A percentile compares a stretch with the other conserved stretches of the same genome.
Evolutionary conservation across 1,284 basidiomycete genomes (phyloP).

Genomic region (Tetrapyrgos nigripes): DNA sequence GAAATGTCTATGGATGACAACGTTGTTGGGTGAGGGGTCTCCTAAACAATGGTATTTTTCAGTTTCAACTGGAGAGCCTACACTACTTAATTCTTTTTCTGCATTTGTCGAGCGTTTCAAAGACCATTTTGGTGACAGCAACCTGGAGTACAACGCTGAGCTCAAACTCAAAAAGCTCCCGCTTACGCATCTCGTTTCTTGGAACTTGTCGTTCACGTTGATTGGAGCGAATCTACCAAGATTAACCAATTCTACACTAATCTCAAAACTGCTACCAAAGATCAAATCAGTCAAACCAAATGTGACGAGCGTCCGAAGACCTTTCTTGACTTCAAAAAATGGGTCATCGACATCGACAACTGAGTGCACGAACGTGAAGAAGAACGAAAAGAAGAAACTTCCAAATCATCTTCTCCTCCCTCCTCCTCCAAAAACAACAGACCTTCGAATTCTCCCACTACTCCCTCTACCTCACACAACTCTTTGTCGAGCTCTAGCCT

Average conservation of each 20-base stretch:
- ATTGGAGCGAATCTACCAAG: conserved; percentile 30
- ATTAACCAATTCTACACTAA: conserved; percentile 22
- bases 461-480: too few relatives aligned
- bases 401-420: not conserved
- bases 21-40: not conserved
- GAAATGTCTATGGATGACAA: conserved; percentile 10
- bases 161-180: conserved; percentile 22
- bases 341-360: not conserved
- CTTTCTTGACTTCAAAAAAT: not conserved
- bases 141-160: conserved; percentile 25
- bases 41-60: conserved; percentile 11
- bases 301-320: not conserved
- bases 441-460: too few relatives aligned
- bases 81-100: conserved; percentile 12
- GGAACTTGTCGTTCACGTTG: conserved; percentile 28
- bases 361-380: not conserved
- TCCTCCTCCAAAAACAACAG: not conserved
- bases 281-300: not conserved
- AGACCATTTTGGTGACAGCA: conserved; percentile 32
- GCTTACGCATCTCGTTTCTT: conserved; percentile 28
- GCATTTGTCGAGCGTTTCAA: conserved; percentile 28
- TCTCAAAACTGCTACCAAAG: not conserved
- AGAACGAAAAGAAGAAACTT: not conserved
- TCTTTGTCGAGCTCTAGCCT: too few relatives aligned
- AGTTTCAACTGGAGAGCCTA: not conserved